Evolutionary conservation across 2,329 filamentous ascomycete species (phyloP).

Genomic region (Clonostachys rhizophaga): DNA sequence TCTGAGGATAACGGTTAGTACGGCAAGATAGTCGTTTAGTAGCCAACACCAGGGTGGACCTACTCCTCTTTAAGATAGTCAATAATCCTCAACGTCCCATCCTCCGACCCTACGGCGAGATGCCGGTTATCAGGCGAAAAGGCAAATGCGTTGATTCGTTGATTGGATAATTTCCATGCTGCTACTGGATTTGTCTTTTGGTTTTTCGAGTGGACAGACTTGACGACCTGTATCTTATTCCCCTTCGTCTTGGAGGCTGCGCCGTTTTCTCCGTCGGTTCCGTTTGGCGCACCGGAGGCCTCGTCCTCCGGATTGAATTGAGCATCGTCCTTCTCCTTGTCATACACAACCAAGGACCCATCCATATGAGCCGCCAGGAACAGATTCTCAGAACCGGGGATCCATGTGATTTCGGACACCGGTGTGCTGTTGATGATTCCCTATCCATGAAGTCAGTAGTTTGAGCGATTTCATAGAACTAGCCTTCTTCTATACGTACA

Average conservation of each 20-base stretch:
- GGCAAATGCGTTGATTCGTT: conserved; percentile 83
- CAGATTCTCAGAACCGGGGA: conserved; percentile 88
- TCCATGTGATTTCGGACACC: conserved; percentile 85
- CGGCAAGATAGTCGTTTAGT: background rate
- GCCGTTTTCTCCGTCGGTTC: conserved; percentile 52
- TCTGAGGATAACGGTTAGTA: conserved; percentile 31
- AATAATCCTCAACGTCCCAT: conserved; percentile 83
- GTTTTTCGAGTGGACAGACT: conserved; percentile 90
- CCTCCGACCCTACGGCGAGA: conserved; percentile 85
- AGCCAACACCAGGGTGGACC: conserved; percentile 18
- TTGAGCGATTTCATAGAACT: background rate
- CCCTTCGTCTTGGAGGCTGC: conserved; percentile 23
- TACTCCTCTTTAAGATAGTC: conserved; percentile 90
- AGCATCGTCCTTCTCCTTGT: conserved; percentile 93
- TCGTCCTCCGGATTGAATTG: conserved; percentile 70
- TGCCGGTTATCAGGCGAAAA: conserved; percentile 89
- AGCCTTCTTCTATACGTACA: conserved; percentile 38
- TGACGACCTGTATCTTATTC: conserved; percentile 66
- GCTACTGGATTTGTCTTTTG: conserved; percentile 92
- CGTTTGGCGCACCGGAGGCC: conserved; percentile 40
- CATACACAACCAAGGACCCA: conserved; percentile 86
- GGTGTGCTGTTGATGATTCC: conserved; percentile 84
- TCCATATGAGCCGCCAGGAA: conserved; percentile 93
- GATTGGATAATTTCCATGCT: conserved; percentile 87
- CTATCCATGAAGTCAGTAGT: conserved; percentile 27